Evolutionary conservation across 805 yeast species (phyloP).

Genomic region (Kuraishia floccosa): DNA sequence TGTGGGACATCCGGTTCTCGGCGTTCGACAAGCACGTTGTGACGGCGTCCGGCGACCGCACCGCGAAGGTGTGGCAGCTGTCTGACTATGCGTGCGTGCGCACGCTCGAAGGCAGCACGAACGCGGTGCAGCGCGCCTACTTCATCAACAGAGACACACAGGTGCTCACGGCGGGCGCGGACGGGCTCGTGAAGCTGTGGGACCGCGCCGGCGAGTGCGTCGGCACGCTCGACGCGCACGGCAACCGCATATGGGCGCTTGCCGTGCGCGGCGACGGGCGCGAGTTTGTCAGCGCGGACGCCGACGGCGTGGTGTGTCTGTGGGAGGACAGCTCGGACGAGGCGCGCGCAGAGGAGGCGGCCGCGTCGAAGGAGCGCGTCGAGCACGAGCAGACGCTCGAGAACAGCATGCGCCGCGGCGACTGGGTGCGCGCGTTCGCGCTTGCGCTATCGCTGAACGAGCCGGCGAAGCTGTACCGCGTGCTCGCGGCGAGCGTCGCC

Average conservation of each 20-base stretch:
- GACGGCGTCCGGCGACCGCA: conserved; percentile 90
- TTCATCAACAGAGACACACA: conserved; percentile 61
- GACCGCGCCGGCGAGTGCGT: conserved; percentile 69
- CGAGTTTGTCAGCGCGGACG: conserved; percentile 77
- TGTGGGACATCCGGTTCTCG: conserved; percentile 86
- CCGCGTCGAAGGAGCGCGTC: conserved; percentile 41
- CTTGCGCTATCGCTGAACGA: conserved; percentile 82
- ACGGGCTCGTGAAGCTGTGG: conserved; percentile 91
- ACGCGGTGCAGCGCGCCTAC: conserved; percentile 75
- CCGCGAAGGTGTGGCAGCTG: conserved; percentile 82
- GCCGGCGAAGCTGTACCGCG: conserved; percentile 78
- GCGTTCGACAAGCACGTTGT: conserved; percentile 65
- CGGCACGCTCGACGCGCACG: conserved; percentile 82
- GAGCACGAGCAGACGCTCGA: conserved; percentile 85
- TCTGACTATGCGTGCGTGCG: conserved; percentile 62
- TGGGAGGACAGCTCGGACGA: conserved; percentile 89
- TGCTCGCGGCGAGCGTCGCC: conserved; percentile 50
- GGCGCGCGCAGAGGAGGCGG: conserved; percentile 41
- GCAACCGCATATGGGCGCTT: conserved; percentile 90
- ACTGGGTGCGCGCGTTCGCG: conserved; percentile 84
- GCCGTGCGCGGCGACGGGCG: conserved; percentile 56
- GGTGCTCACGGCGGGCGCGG: conserved; percentile 79
- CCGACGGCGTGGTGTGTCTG: conserved; percentile 82
- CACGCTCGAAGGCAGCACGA: conserved; percentile 91
- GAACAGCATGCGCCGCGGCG: conserved; percentile 58